phyloP scores from a whole-genome alignment of 2,329 filamentous ascomycete species.

The Aspergillus caelatus region DNA sequence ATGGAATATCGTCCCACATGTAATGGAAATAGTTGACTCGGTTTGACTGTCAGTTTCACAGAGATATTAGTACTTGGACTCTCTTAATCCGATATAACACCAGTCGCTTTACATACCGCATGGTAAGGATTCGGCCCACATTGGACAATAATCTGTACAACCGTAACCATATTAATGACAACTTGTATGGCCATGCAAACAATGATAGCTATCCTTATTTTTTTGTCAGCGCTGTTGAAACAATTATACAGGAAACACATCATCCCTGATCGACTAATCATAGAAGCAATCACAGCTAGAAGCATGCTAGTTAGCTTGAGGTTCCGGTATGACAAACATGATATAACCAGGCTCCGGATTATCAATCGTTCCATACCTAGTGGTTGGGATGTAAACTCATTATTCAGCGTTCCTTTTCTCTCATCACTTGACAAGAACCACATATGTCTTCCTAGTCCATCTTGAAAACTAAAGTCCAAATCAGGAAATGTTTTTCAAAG shows the following conservation, averaged over 20 bases:
- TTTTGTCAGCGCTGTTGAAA: neutral
- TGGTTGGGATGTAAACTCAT: neutral
- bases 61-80: neutral
- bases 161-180: neutral
- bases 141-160: neutral
- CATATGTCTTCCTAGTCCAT: neutral
- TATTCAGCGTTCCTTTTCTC: neutral
- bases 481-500: neutral
- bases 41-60: slow-evolving; percentile 22
- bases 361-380: neutral
- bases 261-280: neutral
- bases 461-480: neutral
- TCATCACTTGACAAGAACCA: neutral
- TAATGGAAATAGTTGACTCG: slow-evolving; percentile 40
- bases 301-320: neutral
- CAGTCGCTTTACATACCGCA: neutral
- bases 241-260: neutral
- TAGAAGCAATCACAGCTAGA: neutral
- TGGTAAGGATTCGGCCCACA: neutral
- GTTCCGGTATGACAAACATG: too few relatives aligned
- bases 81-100: neutral
- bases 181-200: neutral
- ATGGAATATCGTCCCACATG: slow-evolving; percentile 41
- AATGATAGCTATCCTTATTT: neutral
- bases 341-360: neutral